Evolutionary conservation across 805 yeast genomes (phyloP), one percentile per base, ranked within the genome.

Genomic region (Sugiyamaella lignohabitans): DNA sequence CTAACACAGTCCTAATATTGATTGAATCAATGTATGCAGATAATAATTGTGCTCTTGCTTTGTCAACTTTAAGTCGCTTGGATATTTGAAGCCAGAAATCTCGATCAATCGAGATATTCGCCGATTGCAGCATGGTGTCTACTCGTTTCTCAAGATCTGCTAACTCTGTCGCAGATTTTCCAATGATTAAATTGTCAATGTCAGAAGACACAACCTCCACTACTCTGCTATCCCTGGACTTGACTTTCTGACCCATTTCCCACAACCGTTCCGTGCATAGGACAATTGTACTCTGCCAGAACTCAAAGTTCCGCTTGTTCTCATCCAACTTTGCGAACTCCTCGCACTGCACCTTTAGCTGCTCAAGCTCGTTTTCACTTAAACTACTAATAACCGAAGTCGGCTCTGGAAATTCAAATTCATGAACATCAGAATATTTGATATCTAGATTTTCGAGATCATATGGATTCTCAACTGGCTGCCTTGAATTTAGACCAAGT

Each of bases 51-150:
- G 11, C 8, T 14, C 14, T 27, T 27, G 32, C 8, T 27, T 27
- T 27, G 14, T 27, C 32, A 35, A 46, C 43, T 17, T 42, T 16
- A 21, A 62, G 40, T 36, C 59, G 59, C 23, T 53, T 49, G 20
- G 53, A 40, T 39, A 62, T 36, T 20, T 48, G 56, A 11, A 43
- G 43, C 67, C 67, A 62, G 43, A 62, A 62, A 35, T 57, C 63
- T 4, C 51, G 49, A 38, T 62, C 64, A 6, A 59, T 43, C 11
- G 36, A 18, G 1, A 49, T 47, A 3, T 47, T 50, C 23, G 51
- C 51, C 14, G 48, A 40, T 5, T 35, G 10, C 34, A 62, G 47
- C 40, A 54, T 53, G 4, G 17, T n/a, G 32, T 52, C 42, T 17
- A 60, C 53, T 16, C 51, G 38, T 4, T 27, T 18, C 45, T 60